Base-by-base conservation (phyloP, 2,329 filamentous ascomycete genomes). In the Colletotrichum sp. region DNA sequence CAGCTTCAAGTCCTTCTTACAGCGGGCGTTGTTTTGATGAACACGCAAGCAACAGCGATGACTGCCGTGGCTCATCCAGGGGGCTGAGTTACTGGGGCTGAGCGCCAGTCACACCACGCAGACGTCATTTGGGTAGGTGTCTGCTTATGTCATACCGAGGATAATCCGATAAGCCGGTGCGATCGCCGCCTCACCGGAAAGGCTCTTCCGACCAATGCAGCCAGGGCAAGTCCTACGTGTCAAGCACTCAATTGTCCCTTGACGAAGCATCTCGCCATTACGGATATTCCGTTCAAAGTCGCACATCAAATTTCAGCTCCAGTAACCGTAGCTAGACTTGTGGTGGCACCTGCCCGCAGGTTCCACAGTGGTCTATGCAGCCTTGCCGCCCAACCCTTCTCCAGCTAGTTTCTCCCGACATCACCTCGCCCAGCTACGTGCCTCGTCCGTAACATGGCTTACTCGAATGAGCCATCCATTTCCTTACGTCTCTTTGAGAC, bases 401-500 rank as follows among this genome's bases (percentile, higher is more conserved):
- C 18, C 18, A 48, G 39, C 39, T n/a, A 48, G 9, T 44, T n/a
- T 44, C 18, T n/a, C 18, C 39, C 39, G 39, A 48, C 39, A 48
- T 48, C 39, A n/a, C 39, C 39, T n/a, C 39, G 39, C 39, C 39
- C 39, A 48, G 18, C 18, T 48, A n/a, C 18, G 18, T 48, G 18
- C 18, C 18, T 48, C 18, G 8, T 48, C 18, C 18, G 39, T n/a
- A 48, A n/a, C 39, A 48, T 10, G 39, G 39, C 39, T 48, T 48
- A 9, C 39, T 48, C 39, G 36, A 48, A 48, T 12, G 39, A 48
- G 39, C 39, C 18, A n/a, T 48, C 9, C 39, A 48, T 48, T 48
- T 48, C 39, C 39, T 18, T 59, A 69, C 22, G 24, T 62, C 39
- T 74, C 74, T n/a, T 77, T 69, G 10, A 81, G 24, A 6, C 30